A percentile compares a stretch with the other conserved stretches of the same genome.
Conservation (phyloP, 2,329 filamentous ascomycete species). For the Clonostachys rhizophaga region DNA sequence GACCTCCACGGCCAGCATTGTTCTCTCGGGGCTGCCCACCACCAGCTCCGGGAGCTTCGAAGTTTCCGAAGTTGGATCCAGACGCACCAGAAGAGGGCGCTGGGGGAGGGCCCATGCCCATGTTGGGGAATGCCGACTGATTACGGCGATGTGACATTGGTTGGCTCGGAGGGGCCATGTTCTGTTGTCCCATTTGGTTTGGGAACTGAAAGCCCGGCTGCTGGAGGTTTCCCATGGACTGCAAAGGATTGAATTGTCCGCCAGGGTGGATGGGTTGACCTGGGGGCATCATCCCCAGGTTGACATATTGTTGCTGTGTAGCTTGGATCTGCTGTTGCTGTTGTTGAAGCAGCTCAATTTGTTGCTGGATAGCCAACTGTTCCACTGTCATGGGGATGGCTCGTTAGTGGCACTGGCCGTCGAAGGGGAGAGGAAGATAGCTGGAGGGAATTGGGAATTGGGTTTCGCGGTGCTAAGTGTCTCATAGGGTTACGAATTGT, state of each 20-base stretch:
- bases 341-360: conserved; percentile 95
- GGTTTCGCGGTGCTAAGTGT: not conserved
- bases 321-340: conserved; percentile 97
- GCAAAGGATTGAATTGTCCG: conserved; percentile 70
- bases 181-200: conserved; percentile 67
- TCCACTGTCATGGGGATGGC: conserved; percentile 61
- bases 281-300: conserved; percentile 90
- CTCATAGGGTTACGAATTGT: not conserved
- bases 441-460: not conserved
- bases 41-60: conserved; percentile 49
- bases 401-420: conserved; percentile 1
- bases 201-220: conserved; percentile 89
- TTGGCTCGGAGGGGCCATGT: conserved; percentile 65
- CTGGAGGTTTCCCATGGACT: conserved; percentile 74
- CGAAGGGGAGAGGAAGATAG: not conserved
- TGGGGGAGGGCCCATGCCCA: conserved; percentile 82
- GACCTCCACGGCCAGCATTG: conserved; percentile 58
- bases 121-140: conserved; percentile 91
- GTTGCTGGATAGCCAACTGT: conserved; percentile 95
- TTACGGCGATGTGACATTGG: conserved; percentile 93
- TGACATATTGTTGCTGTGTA: conserved; percentile 95
- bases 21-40: conserved; percentile 13
- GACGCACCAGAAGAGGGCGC: conserved; percentile 90
- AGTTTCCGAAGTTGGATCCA: conserved; percentile 73
- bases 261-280: conserved; percentile 71